These are phyloP conservation scores for Magnaporthales sp. DNA, from an alignment of 2,329 filamentous ascomycete genomes.

Conservation along the genomic window DNA sequence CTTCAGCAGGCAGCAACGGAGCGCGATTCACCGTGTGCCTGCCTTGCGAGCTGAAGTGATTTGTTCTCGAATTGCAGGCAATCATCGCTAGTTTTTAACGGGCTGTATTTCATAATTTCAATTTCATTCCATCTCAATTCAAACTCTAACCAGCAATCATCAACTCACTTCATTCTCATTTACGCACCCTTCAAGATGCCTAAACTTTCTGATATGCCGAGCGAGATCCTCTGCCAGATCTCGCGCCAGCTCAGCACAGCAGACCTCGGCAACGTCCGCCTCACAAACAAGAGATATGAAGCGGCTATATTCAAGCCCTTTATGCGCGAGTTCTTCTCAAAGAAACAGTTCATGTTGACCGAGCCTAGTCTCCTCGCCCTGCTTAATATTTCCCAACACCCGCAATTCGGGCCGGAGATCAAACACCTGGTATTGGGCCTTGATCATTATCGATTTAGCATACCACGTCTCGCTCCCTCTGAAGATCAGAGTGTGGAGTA, in stretches of 20 bases:
- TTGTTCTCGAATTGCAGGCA: no score
- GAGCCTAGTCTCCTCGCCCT: constrained; percentile 46
- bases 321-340: constrained; percentile 53
- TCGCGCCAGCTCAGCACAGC: constrained; percentile 41
- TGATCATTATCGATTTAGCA: constrained; percentile 17
- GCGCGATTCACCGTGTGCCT: no score
- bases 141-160: not conserved
- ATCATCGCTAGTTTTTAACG: no score
- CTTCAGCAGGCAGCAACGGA: no score
- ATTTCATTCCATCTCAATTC: not conserved
- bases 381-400: constrained; percentile 39
- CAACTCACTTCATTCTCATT: not conserved
- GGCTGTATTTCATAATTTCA: no score
- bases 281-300: constrained; percentile 46
- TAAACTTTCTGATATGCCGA: constrained; percentile 29
- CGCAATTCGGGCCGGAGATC: constrained; percentile 29
- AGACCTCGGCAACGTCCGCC: constrained; percentile 46
- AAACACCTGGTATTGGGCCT: constrained; percentile 41
- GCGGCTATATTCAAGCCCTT: constrained; percentile 45
- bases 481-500: not conserved
- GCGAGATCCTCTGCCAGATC: constrained; percentile 51
- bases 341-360: constrained; percentile 57
- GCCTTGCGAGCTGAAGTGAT: no score
- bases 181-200: not conserved
- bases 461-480: not conserved